A percentile compares a stretch with the other conserved stretches of the same genome.
These are phyloP conservation scores for Silene uniflora DNA, from an alignment of 148 eudicot species.

Conservation along the genomic window DNA sequence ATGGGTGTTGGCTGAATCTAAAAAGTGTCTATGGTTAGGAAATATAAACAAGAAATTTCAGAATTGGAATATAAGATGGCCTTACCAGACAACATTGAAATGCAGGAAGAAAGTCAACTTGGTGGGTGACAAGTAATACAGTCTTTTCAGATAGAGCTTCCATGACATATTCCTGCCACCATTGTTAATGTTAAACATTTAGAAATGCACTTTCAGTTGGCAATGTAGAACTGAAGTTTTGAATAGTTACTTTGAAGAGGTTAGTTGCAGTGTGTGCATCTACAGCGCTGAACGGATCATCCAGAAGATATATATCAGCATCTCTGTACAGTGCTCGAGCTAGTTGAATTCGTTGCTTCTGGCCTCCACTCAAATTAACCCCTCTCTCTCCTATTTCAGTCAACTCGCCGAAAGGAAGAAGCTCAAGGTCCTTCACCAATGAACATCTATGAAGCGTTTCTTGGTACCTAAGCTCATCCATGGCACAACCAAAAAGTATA, in stretches of 20 bases:
- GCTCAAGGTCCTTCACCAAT: slow-evolving; percentile 73
- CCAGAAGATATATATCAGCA: slow-evolving; percentile 41
- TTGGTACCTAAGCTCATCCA: slow-evolving; percentile 59
- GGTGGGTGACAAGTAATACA: slow-evolving; percentile 81
- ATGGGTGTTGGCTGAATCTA: too few species aligned
- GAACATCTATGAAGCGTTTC: slow-evolving; percentile 68
- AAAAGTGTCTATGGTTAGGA: slow-evolving; percentile 30
- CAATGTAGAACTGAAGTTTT: slow-evolving; percentile 13
- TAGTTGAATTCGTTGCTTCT: slow-evolving; percentile 88
- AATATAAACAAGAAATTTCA: slow-evolving; percentile 28
- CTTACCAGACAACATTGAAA: slow-evolving; percentile 72
- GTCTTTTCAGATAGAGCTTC: slow-evolving; percentile 73
- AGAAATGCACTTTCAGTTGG: not conserved
- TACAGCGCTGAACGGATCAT: slow-evolving; percentile 67
- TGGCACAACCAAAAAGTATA: slow-evolving; percentile 63
- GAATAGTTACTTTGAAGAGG: slow-evolving; percentile 56
- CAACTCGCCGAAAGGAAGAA: slow-evolving; percentile 72
- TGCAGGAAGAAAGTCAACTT: slow-evolving; percentile 92
- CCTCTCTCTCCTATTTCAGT: slow-evolving; percentile 98
- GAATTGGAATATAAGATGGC: too few species aligned
- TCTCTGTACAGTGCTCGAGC: slow-evolving; percentile 88
- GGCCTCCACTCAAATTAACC: slow-evolving; percentile 95
- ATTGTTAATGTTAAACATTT: slow-evolving; percentile 6
- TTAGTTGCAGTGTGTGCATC: slow-evolving; percentile 94
- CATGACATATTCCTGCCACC: slow-evolving; percentile 75